Base-by-base conservation (phyloP, 495 filamentous ascomycete species). In the Aspergillus asperescens region DNA sequence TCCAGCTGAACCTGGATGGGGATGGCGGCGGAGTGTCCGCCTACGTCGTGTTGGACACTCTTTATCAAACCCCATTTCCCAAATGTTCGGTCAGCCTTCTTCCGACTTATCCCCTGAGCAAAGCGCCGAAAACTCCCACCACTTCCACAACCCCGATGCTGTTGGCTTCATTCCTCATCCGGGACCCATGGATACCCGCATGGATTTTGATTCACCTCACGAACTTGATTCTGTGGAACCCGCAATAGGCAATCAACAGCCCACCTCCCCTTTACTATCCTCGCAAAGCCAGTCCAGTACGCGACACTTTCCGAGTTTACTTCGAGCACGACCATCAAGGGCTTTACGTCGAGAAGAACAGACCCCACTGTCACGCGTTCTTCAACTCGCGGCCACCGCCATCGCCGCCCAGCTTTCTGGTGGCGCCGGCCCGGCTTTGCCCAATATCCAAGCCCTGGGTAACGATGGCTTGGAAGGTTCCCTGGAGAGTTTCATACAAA, bases 391-490 rank as follows among this genome's bases (percentile, higher is more conserved):
- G 24, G 80, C 80, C n/a, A 72, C 79, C 19, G 77, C 77, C 7
- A 81, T 82, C 45, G 80, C 80, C 40, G 78, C 80, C 32, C 81
- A 82, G 47, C 72, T 83, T 48, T 81, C 81, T 28, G 80, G 80
- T 12, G 70, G 66, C 27, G 69, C 73, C 27, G 76, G 77, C 13
- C 77, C 80, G 48, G 71, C 73, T 1, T 61, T 81, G 44, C 77
- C 77, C 48, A 77, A 82, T 46, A 77, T 81, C n/a, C 78, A 81
- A 52, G 69, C 81, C 42, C 59, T 83, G 16, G 80, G 78, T 5
- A 76, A 78, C 39, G 78, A 81, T 53, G 77, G 78, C 12, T 56
- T 77, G 7, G 80, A 82, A 55, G 80, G 77, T 29, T 78, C 76
- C 7, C 57, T 83, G 34, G 75, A 83, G 41, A 78, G 71, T 45